Base-by-base conservation (phyloP, 2,329 filamentous ascomycete species). In the Fusarium metavorans region DNA sequence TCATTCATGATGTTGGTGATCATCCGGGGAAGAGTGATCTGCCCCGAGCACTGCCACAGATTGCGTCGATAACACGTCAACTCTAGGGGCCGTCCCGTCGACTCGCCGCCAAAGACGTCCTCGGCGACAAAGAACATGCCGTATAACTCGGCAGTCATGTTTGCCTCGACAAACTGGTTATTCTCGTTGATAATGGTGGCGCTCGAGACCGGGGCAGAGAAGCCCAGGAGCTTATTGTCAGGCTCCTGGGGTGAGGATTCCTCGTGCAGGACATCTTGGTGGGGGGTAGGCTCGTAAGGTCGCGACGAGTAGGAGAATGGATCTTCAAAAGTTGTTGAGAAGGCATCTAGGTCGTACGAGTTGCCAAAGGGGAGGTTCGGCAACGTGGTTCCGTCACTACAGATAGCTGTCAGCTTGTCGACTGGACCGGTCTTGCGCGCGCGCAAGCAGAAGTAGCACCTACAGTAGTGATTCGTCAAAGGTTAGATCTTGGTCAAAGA, bases 11-110 rank as follows among this genome's bases (percentile, higher is more conserved):
- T 88, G 70, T 94, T 90, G 57, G 94, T 88, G 45, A 92, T 90
- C 58, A 92, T 89, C 25, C 90, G 85, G n/a, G 95, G 94, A 50
- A 98, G 83, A 0, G 91, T 95, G 64, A 98, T 90, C 61, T 93
- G 94, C 39, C 96, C 96, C 0, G 95, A 96, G 76, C 97, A 97
- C 84, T 98, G 95, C 87, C 97, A 98, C 56, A 98, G 87, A 80
- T 98, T 98, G 60, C 96, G 91, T 50, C 96, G 92, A 82, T 98
- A 98, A 87, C 96, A 98, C 0, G 96, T 98, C 81, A 98, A 85
- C 84, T 98, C 96, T 60, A 93, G 88, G 0, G 92, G 92, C 6
- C 91, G 85, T 10, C 87, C 88, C 4, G 84, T 81, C 54, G 84
- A 87, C 59, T 90, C 85, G 84, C 90, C 83, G 82, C 91, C 82